A percentile compares a stretch with the other conserved stretches of the same genome.
phyloP scores from a whole-genome alignment of 306 rosid species.

The Hippophae gyantsensis region DNA sequence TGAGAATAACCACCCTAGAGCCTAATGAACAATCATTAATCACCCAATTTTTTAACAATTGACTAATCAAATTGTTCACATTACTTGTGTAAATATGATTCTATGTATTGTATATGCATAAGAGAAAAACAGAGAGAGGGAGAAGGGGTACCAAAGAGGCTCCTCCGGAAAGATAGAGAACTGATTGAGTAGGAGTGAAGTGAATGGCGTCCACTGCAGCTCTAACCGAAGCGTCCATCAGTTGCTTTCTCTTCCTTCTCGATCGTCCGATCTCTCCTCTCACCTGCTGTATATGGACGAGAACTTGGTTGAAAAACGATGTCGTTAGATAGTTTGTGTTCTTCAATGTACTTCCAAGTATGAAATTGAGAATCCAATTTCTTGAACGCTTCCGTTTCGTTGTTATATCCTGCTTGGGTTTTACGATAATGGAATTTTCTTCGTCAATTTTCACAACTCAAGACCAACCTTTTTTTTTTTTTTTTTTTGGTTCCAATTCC shows the following conservation, averaged over 20 bases:
- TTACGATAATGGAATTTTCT: no score
- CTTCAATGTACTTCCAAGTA: background rate
- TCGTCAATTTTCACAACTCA: no score
- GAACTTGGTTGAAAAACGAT: background rate
- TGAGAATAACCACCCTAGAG: conserved; percentile 54
- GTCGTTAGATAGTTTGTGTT: background rate
- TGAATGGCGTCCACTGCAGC: conserved; percentile 59
- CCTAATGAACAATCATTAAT: conserved; percentile 24
- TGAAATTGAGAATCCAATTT: no score
- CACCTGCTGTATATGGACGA: background rate
- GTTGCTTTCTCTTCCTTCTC: conserved; percentile 10
- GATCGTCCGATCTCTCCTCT: background rate
- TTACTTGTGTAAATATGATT: background rate
- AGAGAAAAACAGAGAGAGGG: conserved; percentile 1
- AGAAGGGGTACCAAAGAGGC: conserved; percentile 56
- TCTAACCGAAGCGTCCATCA: conserved; percentile 43
- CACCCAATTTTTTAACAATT: background rate
- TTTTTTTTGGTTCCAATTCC: no score
- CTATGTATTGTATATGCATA: background rate
- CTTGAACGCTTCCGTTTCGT: no score
- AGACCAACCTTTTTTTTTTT: no score
- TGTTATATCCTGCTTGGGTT: no score
- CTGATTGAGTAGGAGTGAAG: conserved; percentile 55
- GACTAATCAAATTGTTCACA: background rate
- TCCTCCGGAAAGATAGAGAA: conserved; percentile 63